Conservation (phyloP, 2,329 filamentous ascomycete species). For the Metarhizium rileyi region DNA sequence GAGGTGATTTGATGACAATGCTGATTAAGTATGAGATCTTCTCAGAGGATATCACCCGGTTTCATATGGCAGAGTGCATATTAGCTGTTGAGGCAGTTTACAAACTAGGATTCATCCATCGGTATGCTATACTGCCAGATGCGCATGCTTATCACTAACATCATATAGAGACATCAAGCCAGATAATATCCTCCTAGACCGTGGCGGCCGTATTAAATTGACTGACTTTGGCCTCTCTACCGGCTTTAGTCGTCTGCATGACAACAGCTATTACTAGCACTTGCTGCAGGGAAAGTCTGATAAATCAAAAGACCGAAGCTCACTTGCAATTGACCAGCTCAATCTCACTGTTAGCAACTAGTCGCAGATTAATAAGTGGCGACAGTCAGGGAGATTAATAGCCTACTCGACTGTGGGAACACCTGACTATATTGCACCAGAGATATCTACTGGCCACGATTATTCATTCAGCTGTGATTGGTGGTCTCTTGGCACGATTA, state of each 20-base stretch:
- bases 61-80: slow-evolving; percentile 98
- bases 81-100: slow-evolving; percentile 98
- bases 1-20: slow-evolving; percentile 99
- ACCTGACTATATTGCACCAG: slow-evolving; percentile 95
- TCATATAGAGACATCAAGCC: slow-evolving; percentile 85
- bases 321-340: slow-evolving; percentile 91
- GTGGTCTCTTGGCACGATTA: slow-evolving; percentile 98
- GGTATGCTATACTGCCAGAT: slow-evolving; percentile 47
- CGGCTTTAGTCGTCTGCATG: slow-evolving; percentile 91
- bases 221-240: slow-evolving; percentile 97
- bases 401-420: slow-evolving; percentile 98
- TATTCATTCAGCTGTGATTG: slow-evolving; percentile 97
- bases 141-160: slow-evolving; percentile 1
- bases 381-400: slow-evolving; percentile 87
- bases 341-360: slow-evolving; percentile 96
- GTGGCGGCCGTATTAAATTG: slow-evolving; percentile 93
- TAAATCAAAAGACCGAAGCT: slow-evolving; percentile 71
- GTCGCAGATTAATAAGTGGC: slow-evolving; percentile 96
- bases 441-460: slow-evolving; percentile 93
- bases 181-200: slow-evolving; percentile 93
- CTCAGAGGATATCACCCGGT: slow-evolving; percentile 96
- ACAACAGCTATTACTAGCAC: slow-evolving; percentile 95
- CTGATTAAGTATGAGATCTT: slow-evolving; percentile 99
- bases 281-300: slow-evolving; percentile 68
- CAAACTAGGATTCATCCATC: slow-evolving; percentile 95